phyloP scores from a whole-genome alignment of 2,329 filamentous ascomycete genomes.

The Alternaria angustiovoidea region DNA sequence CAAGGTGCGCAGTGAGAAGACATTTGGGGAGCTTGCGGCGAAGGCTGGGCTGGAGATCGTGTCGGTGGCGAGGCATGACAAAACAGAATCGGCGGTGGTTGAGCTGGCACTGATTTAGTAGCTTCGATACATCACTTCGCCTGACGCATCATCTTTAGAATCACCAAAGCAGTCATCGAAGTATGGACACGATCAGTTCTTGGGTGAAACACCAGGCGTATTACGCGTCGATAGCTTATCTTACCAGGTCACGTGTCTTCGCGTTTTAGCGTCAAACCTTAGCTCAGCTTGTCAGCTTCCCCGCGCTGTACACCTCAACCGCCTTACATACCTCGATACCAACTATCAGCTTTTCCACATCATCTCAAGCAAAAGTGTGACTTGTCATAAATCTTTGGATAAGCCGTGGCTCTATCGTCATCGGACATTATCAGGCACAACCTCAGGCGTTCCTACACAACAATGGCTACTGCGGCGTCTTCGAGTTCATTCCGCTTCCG shows the following conservation, averaged over 20 bases:
- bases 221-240: neutral
- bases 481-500: slow-evolving; percentile 8
- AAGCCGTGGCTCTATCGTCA: no score
- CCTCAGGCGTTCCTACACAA: neutral
- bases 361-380: neutral
- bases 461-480: neutral
- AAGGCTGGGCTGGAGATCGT: slow-evolving; percentile 14
- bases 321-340: neutral
- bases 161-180: neutral
- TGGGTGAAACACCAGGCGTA: neutral
- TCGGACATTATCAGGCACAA: neutral
- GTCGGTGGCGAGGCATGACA: slow-evolving; percentile 10
- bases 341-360: neutral
- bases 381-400: no score
- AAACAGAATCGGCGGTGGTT: slow-evolving; percentile 13
- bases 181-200: neutral
- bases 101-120: slow-evolving; percentile 12
- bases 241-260: neutral
- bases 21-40: slow-evolving; percentile 11
- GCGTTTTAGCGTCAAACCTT: neutral
- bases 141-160: neutral
- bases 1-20: slow-evolving; percentile 14
- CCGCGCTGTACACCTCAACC: neutral
- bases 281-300: neutral
- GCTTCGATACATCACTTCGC: neutral